Percentiles rank a stretch among this genome's conserved stretches.
These are phyloP conservation scores for Backusella australiensis DNA, from an alignment of 192 early-diverging fungal species.

Conservation along the genomic window DNA sequence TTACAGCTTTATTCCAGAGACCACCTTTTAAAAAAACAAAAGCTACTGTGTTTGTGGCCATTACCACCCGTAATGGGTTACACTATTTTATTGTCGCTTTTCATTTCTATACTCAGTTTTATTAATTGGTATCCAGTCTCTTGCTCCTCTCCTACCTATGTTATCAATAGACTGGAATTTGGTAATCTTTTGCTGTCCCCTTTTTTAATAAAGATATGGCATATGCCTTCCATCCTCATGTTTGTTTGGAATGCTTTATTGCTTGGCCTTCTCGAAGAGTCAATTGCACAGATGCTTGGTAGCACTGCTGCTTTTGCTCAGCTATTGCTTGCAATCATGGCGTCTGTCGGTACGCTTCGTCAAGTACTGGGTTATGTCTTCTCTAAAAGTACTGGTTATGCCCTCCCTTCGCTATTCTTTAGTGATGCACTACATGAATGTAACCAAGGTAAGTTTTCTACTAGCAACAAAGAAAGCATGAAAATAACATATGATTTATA, in stretches of 20 bases:
- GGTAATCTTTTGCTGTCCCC: slow-evolving; percentile 35
- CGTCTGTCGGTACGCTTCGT: slow-evolving; percentile 31
- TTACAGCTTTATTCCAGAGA: not conserved
- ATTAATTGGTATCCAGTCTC: slow-evolving; percentile 10
- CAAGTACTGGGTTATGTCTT: slow-evolving; percentile 45
- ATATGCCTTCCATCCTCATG: slow-evolving; percentile 19
- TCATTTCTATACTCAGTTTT: slow-evolving; percentile 26
- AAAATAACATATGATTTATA: not conserved
- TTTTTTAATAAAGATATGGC: slow-evolving; percentile 23
- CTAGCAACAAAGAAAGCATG: not conserved
- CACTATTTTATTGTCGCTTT: slow-evolving; percentile 18
- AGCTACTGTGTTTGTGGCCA: slow-evolving; percentile 31
- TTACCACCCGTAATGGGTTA: slow-evolving; percentile 28
- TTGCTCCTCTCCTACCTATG: slow-evolving; percentile 25
- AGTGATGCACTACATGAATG: slow-evolving; percentile 51
- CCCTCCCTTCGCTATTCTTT: slow-evolving; percentile 45
- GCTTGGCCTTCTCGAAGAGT: slow-evolving; percentile 49
- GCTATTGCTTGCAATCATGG: slow-evolving; percentile 21
- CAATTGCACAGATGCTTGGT: slow-evolving; percentile 39
- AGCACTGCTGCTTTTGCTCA: slow-evolving; percentile 40
- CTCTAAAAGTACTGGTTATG: slow-evolving; percentile 46
- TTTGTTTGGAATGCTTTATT: slow-evolving; percentile 41
- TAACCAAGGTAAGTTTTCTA: slow-evolving; percentile 44
- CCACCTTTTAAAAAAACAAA: slow-evolving; percentile 22
- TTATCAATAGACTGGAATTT: slow-evolving; percentile 26